Evolutionary conservation across 129 eudicot genomes (phyloP).

Genomic region (Helichrysum umbraculigerum): DNA sequence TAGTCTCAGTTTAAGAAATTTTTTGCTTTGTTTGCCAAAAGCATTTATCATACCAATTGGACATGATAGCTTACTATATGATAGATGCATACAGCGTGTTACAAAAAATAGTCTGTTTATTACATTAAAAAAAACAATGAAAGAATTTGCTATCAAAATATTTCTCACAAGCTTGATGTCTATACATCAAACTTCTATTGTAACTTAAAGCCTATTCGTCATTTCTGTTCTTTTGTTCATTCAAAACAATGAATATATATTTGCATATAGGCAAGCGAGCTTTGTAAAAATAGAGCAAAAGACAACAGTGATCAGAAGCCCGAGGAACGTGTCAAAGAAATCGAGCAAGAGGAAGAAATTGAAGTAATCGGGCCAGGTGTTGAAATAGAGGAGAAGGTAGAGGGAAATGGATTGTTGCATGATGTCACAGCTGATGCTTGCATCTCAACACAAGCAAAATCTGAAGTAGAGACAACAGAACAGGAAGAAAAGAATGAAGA

Average conservation of each 20-base stretch:
- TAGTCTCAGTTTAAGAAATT: no score
- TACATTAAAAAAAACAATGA: neutral
- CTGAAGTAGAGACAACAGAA: conserved; percentile 2
- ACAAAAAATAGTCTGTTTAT: neutral
- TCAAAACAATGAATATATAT: neutral
- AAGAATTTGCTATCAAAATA: neutral
- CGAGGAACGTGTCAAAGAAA: conserved; percentile 21
- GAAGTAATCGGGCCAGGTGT: conserved; percentile 19
- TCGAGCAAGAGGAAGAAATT: conserved; percentile 17
- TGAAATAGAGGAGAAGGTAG: conserved; percentile 11
- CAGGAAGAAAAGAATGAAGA: conserved; percentile 13
- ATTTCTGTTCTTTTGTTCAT: conserved; percentile 3
- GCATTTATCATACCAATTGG: neutral
- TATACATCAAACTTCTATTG: neutral
- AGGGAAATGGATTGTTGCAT: neutral
- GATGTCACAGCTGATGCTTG: conserved; percentile 2
- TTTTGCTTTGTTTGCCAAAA: neutral
- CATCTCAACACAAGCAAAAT: conserved; percentile 21
- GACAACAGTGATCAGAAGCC: conserved; percentile 20
- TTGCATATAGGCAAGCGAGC: conserved; percentile 22
- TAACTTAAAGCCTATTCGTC: neutral
- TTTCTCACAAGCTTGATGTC: neutral
- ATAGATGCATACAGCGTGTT: neutral
- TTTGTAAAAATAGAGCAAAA: conserved; percentile 17
- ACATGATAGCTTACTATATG: neutral